Evolutionary conservation across 306 rosid species (phyloP).

Genomic region (Corylus heterophylla): DNA sequence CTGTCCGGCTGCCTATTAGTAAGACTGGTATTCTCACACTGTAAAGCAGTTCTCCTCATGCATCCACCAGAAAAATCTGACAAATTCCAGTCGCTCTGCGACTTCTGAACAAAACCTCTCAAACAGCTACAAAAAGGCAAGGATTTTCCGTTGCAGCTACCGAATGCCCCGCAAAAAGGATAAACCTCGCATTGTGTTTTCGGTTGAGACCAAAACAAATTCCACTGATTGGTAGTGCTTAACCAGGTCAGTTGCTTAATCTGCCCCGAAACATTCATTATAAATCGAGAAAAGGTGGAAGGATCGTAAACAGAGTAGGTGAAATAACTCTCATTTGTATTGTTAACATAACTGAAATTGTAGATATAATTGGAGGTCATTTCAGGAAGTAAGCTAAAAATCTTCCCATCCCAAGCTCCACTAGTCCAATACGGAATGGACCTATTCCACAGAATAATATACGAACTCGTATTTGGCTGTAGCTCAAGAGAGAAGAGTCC

Average conservation of each 20-base stretch:
- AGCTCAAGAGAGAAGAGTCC: conserved; percentile 52
- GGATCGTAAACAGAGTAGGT: neutral
- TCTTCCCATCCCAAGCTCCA: neutral
- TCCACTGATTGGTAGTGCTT: neutral
- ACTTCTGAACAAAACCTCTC: neutral
- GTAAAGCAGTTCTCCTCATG: neutral
- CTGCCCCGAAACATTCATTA: neutral
- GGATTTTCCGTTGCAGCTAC: neutral
- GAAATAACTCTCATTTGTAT: neutral
- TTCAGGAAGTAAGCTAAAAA: neutral
- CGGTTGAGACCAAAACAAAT: neutral
- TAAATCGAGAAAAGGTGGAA: neutral
- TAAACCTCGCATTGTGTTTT: neutral
- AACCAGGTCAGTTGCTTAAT: neutral
- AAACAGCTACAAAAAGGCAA: neutral
- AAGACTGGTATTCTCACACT: conserved; percentile 21
- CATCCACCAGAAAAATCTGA: neutral
- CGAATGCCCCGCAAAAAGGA: conserved; percentile 2
- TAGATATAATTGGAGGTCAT: neutral
- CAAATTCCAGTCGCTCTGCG: neutral
- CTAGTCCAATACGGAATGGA: conserved; percentile 3
- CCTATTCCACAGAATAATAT: conserved; percentile 37
- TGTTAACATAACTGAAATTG: neutral
- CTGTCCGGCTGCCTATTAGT: conserved; percentile 34
- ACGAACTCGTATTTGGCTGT: conserved; percentile 28